Base-by-base conservation (phyloP, 371 early-diverging fungal species). In the Apophysomyces trapeziformis region DNA sequence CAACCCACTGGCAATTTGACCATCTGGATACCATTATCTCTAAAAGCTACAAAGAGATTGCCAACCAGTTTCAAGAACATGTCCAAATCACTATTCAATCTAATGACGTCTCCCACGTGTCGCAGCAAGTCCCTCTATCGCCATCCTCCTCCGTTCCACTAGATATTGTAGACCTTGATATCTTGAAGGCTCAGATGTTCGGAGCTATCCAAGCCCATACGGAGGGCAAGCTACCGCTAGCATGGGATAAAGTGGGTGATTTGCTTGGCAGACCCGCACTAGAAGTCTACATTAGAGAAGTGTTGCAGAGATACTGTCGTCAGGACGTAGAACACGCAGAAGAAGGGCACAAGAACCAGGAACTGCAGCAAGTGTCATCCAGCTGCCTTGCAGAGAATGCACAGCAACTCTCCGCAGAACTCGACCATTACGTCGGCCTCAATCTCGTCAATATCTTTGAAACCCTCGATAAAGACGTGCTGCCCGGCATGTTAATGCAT, bases 1-100 rank as follows among this genome's bases (percentile, higher is more conserved):
- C 80, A 4, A 77, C 77, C 6, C 80, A 80, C 39, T 77, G 77
- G 77, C 75, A 77, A 32, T 80, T 73, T 65, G 80, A 80, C 47
- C 80, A 80, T 64, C 60, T 80, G 12, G 80, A 80, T 37, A 59
- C 74, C 11, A 75, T 80, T 35, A 65, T 68, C n/a, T 61, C 75
- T 11, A 66, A 66, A 3, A 75, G 72, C 0, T 77, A 77, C 59
- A 66, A 69, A 57, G 58, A 67, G 3, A 80, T 77, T 7, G 70
- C 76, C 13, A 56, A 69, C 21, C 68, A 72, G 60, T 68, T 80
- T 47, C 73, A 76, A 68, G 62, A 70, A 13, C 80, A 77, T 44
- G 70, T 80, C 9, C 54, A 66, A 35, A 62, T 79, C 8, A 50
- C 54, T 21, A 21, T 50, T 50, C 54, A 50, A 50, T 60, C 66